Conservation (phyloP, 106 monocot genomes). For the Dioscorea dumetorum region DNA sequence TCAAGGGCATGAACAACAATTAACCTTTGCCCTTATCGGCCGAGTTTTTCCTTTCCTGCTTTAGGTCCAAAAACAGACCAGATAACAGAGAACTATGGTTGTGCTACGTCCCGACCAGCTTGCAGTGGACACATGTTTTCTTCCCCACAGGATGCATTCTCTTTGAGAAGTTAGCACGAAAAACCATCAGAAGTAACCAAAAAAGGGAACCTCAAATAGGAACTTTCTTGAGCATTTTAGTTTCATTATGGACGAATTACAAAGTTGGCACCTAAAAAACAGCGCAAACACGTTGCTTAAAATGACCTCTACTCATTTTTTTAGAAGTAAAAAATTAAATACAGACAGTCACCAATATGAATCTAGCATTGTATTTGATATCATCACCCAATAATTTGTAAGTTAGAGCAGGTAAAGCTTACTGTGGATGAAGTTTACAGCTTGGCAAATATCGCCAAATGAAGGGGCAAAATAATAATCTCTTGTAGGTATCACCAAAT, state of each 20-base stretch:
- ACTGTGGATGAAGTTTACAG: slow-evolving; percentile 87
- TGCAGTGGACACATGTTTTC: slow-evolving; percentile 95
- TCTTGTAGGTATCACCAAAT: slow-evolving; percentile 88
- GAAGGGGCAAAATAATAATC: slow-evolving; percentile 95
- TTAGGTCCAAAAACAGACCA: slow-evolving; percentile 65
- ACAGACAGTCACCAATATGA: too few relatives aligned
- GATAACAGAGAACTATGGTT: slow-evolving; percentile 92
- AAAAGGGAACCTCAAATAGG: background rate
- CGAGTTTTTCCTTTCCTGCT: too few relatives aligned
- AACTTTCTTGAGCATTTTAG: too few relatives aligned
- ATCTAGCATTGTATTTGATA: too few relatives aligned
- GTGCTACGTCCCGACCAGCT: slow-evolving; percentile 98
- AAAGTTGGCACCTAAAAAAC: too few relatives aligned
- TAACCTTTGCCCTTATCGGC: background rate
- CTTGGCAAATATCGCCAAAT: slow-evolving; percentile 62
- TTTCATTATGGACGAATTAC: too few relatives aligned
- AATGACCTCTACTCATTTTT: too few relatives aligned
- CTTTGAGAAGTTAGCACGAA: slow-evolving; percentile 3
- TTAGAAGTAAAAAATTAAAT: too few relatives aligned
- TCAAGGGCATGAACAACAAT: slow-evolving; percentile 16
- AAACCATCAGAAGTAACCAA: background rate
- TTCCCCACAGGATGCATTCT: slow-evolving; percentile 64
- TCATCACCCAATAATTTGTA: too few relatives aligned
- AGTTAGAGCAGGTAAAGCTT: slow-evolving; percentile 1
- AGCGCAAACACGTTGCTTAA: too few relatives aligned